Evolutionary conservation across 352 stramenopile species (phyloP), one percentile per base, ranked within the genome.

Genomic region (Phytophthora boehmeriae): DNA sequence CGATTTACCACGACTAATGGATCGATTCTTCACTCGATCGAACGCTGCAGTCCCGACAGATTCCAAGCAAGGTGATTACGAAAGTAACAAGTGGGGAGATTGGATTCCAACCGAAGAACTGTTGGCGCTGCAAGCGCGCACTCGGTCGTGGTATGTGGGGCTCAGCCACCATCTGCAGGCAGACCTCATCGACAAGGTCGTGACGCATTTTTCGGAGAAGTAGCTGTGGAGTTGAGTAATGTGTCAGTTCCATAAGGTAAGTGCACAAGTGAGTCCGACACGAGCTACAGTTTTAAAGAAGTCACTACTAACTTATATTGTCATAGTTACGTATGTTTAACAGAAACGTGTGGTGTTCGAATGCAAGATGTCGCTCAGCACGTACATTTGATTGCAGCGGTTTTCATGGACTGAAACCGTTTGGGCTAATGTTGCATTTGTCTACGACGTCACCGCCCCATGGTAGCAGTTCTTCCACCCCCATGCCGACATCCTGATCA

Each of bases 141-240:
- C 64, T 16, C 61, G 61, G 17, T 50, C 62, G 8, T 88, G 78
- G 78, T 86, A 85, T 23, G 38, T 53, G 8, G 42, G 54, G 1
- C 63, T 80, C 10, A 62, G 76, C 41, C 56, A 73, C 16, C 76
- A 88, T 45, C 58, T 88, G 4, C 78, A 88, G 42, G 71, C 76
- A 38, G 54, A 73, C 39, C 30, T 82, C 45, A 54, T 82, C 38
- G 56, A 60, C 20, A 79, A 76, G 51, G 63, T 73, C 47, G 59
- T 81, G 62, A 55, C 45, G 11, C 62, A 76, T 59, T 81, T 80
- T 63, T 43, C 34, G 32, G 28, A 57, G 27, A 27, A 44, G 10
- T 57, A 56, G 32, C 23, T 63, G 39, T 6, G 25, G 25, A n/a
- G 25, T 30, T 30, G 25, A 6, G 25, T 6, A 30, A 30, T 30